phyloP scores from a whole-genome alignment of 164 flowering plant species.

The Nymphaea thermarum region DNA sequence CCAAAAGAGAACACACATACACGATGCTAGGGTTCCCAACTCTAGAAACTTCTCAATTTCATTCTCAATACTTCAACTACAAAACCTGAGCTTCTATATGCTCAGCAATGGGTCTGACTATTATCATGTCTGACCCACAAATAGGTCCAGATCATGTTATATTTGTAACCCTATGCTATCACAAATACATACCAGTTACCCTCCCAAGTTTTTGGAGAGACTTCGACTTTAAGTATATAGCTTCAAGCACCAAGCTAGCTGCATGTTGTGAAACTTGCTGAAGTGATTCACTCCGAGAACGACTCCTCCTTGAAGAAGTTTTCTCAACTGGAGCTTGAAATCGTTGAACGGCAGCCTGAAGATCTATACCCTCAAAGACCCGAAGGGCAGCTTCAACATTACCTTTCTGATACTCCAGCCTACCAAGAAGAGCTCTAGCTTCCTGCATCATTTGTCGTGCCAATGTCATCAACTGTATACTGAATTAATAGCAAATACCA shows the following conservation, averaged over 20 bases:
- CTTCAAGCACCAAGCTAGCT: conserved; percentile 83
- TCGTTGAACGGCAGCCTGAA: conserved; percentile 74
- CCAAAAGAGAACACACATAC: too few species aligned
- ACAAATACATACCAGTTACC: conserved; percentile 32
- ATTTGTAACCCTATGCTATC: neutral
- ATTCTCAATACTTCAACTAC: too few species aligned
- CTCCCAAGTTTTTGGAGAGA: conserved; percentile 91
- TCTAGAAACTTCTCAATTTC: too few species aligned
- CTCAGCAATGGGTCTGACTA: too few species aligned
- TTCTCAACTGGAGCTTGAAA: conserved; percentile 46
- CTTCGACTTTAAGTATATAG: conserved; percentile 77
- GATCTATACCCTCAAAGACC: conserved; percentile 94
- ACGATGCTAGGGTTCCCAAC: too few species aligned
- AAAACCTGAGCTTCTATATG: too few species aligned
- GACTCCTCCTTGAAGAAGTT: conserved; percentile 33
- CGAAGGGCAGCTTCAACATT: conserved; percentile 75
- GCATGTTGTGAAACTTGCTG: conserved; percentile 63
- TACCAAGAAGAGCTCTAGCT: conserved; percentile 96
- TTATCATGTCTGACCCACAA: neutral
- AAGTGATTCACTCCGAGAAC: conserved; percentile 37
- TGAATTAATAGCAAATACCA: neutral
- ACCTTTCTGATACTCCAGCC: conserved; percentile 92
- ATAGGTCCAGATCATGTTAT: neutral
- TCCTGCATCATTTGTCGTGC: conserved; percentile 30
- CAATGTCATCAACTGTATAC: too few species aligned